Evolutionary conservation across 371 early-diverging fungal genomes (phyloP).

Genomic region (Mucor saturninus): DNA sequence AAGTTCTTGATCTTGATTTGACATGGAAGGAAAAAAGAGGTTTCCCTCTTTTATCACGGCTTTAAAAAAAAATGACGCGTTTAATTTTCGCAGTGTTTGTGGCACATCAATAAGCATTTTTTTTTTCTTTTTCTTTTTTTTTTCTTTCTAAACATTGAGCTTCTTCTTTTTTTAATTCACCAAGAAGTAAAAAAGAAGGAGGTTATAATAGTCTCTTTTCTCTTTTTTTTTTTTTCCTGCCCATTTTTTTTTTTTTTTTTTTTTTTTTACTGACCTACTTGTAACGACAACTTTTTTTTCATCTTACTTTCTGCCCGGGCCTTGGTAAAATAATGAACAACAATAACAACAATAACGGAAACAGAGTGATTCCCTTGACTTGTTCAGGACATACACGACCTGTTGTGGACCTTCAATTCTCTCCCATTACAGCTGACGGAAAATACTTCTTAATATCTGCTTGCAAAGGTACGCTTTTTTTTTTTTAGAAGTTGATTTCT

Average conservation of each 20-base stretch:
- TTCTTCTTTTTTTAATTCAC: no score
- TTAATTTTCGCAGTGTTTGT: neutral
- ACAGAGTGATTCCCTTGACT: slow-evolving; percentile 71
- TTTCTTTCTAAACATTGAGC: no score
- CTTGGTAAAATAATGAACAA: neutral
- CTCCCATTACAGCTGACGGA: slow-evolving; percentile 67
- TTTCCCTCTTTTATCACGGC: neutral
- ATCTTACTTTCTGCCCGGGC: neutral
- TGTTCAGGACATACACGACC: slow-evolving; percentile 90
- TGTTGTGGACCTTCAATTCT: slow-evolving; percentile 86
- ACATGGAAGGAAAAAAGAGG: slow-evolving; percentile 6
- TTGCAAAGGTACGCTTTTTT: slow-evolving; percentile 76
- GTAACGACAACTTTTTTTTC: neutral
- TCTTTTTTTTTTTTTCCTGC: no score
- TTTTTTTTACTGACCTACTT: neutral
- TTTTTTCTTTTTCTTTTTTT: neutral
- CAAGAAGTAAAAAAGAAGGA: no score
- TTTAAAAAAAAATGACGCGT: slow-evolving; percentile 7
- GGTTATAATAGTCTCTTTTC: no score
- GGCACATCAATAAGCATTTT: neutral
- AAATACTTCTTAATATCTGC: slow-evolving; percentile 83
- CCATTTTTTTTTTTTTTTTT: no score
- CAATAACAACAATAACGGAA: slow-evolving; percentile 11
- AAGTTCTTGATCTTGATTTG: slow-evolving; percentile 5
- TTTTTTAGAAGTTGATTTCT: neutral